phyloP scores from a whole-genome alignment of 2,329 filamentous ascomycete species.

The Cladophialophora exuberans region DNA sequence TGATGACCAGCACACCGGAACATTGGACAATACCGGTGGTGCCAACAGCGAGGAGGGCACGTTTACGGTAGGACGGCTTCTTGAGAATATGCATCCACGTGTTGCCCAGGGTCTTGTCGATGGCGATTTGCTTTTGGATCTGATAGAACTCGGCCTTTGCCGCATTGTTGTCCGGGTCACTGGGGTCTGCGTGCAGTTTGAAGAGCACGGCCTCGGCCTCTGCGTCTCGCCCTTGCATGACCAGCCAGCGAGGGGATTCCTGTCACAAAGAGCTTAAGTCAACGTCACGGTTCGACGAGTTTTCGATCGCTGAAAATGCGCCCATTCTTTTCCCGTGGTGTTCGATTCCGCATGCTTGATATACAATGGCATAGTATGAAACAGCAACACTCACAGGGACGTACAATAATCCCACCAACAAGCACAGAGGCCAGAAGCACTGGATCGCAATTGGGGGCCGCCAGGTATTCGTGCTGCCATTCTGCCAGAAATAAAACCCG shows the following conservation, averaged over 20 bases:
- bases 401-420: conserved; percentile 27
- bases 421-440: conserved; percentile 25
- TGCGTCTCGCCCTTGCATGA: conserved; percentile 28
- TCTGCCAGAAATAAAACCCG: conserved; percentile 31
- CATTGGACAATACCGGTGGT: conserved; percentile 33
- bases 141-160: conserved; percentile 30
- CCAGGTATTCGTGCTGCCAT: conserved; percentile 30
- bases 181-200: conserved; percentile 23
- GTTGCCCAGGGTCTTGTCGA: conserved; percentile 27
- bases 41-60: conserved; percentile 24
- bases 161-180: conserved; percentile 18
- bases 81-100: conserved; percentile 26
- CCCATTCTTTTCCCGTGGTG: too few species aligned
- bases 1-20: conserved; percentile 45
- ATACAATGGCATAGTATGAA: background rate
- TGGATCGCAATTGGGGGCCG: conserved; percentile 26
- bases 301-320: background rate
- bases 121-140: conserved; percentile 32
- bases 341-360: too few species aligned
- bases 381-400: conserved; percentile 24
- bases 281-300: background rate
- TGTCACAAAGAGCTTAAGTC: background rate
- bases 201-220: conserved; percentile 28
- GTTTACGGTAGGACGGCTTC: conserved; percentile 29
- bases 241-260: conserved; percentile 29